Percentiles rank a stretch among this genome's conserved stretches.
Evolutionary conservation across 352 stramenopile genomes (phyloP).

Genomic region (Globisporangium nunn): DNA sequence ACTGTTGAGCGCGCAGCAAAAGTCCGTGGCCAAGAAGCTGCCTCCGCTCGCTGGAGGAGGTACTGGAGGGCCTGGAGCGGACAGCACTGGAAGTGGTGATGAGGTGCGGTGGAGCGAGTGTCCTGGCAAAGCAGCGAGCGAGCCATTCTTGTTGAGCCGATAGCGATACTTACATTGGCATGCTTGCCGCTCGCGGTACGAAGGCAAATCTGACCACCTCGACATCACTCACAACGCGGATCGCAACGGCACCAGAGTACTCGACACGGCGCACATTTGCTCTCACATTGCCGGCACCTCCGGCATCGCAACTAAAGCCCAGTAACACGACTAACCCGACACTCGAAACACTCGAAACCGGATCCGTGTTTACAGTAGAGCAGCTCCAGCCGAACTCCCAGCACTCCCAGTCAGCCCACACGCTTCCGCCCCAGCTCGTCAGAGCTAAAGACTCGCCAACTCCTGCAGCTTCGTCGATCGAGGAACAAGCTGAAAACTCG

Average conservation of each 20-base stretch:
- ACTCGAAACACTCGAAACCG: background rate
- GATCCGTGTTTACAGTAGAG: background rate
- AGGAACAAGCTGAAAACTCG: background rate
- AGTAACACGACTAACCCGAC: background rate
- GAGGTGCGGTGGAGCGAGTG: constrained; percentile 1
- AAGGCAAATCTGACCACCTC: background rate
- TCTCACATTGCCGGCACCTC: constrained; percentile 3
- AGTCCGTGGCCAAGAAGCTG: constrained; percentile 28
- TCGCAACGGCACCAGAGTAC: constrained; percentile 11
- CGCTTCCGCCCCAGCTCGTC: background rate
- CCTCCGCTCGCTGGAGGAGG: constrained; percentile 24
- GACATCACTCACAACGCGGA: background rate
- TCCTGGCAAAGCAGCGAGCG: no score
- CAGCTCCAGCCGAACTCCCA: background rate
- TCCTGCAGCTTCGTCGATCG: background rate
- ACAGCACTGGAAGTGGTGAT: background rate
- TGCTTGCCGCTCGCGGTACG: no score
- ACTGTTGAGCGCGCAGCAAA: constrained; percentile 18
- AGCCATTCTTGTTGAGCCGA: no score
- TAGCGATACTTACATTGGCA: no score
- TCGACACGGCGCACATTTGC: constrained; percentile 5
- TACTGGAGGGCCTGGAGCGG: background rate
- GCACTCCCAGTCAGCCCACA: constrained; percentile 2
- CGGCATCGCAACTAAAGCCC: background rate
- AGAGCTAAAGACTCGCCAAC: background rate